Base-by-base conservation (phyloP, 371 early-diverging fungal genomes). In the Rhizopus microsporus region DNA sequence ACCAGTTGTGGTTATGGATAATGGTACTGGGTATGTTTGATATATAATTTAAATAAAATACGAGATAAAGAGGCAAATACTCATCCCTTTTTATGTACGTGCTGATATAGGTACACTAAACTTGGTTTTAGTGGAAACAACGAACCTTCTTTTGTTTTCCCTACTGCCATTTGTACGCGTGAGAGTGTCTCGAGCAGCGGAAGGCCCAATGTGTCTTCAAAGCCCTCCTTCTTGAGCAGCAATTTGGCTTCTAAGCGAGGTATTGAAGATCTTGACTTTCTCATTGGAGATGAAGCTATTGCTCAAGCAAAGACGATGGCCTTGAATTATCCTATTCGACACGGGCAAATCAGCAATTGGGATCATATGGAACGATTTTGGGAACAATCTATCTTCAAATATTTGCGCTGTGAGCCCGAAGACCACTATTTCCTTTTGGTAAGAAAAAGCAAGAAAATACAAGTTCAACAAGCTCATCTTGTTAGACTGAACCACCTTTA, bases 51-150 rank as follows among this genome's bases (percentile, higher is more conserved):
- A 17, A 46, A 37, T 17, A 5, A 44, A 15, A 56, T 39, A 23
- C 7, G 8, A 47, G 5, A 31, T 44, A 29, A 54, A 34, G 23
- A 31, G 10, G 17, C 0, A 42, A 15, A 16, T 12, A 33, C 31
- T 29, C 17, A 17, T 49, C 12, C 37, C 31, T 38, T 37, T 53
- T 39, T 37, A 4, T 3, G 6, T 16, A 13, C 12, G 31, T 6
- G 10, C 29, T 32, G 9, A 31, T 32, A 7, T 70, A 96, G 96
- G 54, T 97, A 94, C 75, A 95, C 98, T 74, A 98, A 98, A 77
- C 90, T 97, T 87, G 98, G 98, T 48, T 98, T 94, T 75, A 93
- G 97, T 56, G 97, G 98, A 30, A 97, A 97, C 82, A 90, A 89
- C 59, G 94, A 93, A 63, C 98, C 98, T 16, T 93, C 94, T 50